These are phyloP conservation scores for Agrostemma githago DNA, from an alignment of 148 eudicot species.

Conservation along the genomic window DNA sequence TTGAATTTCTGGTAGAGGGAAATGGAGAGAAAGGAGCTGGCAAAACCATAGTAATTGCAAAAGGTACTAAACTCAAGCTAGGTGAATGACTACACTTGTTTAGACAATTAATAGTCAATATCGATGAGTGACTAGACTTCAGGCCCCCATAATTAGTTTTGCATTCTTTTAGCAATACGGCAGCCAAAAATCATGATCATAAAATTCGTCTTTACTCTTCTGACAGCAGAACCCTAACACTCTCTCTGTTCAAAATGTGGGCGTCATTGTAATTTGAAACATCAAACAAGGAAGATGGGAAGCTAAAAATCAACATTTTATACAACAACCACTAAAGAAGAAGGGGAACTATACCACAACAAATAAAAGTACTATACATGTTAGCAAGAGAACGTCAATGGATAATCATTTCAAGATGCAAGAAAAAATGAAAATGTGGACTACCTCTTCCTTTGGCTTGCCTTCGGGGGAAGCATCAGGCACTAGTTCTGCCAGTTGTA, in stretches of 20 bases:
- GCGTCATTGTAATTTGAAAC: background rate
- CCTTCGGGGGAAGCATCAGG: slow-evolving; percentile 98
- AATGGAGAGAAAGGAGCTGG: background rate
- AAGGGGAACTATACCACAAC: background rate
- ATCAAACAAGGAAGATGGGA: background rate
- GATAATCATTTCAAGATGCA: background rate
- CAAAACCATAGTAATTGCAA: background rate
- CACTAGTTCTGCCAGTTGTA: slow-evolving; percentile 56
- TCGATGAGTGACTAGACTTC: background rate
- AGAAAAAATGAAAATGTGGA: background rate
- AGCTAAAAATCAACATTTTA: background rate
- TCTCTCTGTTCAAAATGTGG: background rate
- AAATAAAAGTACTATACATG: background rate
- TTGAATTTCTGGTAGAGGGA: background rate
- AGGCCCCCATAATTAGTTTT: background rate
- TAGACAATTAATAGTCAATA: background rate
- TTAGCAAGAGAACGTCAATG: background rate
- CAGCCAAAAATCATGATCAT: background rate
- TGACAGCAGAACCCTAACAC: background rate
- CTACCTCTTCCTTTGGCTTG: slow-evolving; percentile 86
- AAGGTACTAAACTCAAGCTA: background rate
- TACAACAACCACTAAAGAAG: background rate
- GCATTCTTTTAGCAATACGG: background rate
- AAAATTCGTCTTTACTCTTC: background rate
- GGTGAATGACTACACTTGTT: background rate